phyloP scores from a whole-genome alignment of 495 filamentous ascomycete species.

The Penicillium dipodomyicola region DNA sequence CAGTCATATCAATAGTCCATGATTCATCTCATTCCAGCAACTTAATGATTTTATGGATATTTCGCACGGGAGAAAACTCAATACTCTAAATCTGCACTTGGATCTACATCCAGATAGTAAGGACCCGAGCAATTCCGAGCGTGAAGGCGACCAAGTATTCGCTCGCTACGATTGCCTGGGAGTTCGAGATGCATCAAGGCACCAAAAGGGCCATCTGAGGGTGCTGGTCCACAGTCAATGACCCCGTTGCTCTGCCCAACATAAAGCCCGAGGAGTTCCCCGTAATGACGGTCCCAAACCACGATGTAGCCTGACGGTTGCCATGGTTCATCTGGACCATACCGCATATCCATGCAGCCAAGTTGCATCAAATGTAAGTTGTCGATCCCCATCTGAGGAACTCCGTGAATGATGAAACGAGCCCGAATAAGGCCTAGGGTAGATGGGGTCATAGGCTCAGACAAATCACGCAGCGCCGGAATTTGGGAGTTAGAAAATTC shows the following conservation, averaged over 20 bases:
- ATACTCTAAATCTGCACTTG: constrained; percentile 23
- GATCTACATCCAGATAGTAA: constrained; percentile 34
- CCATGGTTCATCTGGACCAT: constrained; percentile 21
- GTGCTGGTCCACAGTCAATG: constrained; percentile 19
- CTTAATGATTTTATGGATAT: background rate
- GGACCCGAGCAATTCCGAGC: constrained; percentile 12
- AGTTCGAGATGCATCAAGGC: constrained; percentile 20
- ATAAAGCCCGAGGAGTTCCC: constrained; percentile 31
- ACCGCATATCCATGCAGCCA: constrained; percentile 31
- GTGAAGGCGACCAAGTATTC: background rate
- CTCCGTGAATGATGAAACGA: constrained; percentile 18
- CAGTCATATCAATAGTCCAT: background rate
- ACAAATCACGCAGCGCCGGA: constrained; percentile 11
- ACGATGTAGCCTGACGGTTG: constrained; percentile 38
- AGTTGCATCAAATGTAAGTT: constrained; percentile 38
- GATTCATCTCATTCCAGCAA: background rate
- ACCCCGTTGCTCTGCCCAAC: constrained; percentile 23
- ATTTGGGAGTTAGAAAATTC: constrained; percentile 24
- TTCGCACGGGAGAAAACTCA: constrained; percentile 6
- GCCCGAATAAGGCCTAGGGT: constrained; percentile 36
- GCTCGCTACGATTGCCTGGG: constrained; percentile 6
- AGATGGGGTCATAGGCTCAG: constrained; percentile 16
- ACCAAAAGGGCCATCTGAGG: constrained; percentile 21
- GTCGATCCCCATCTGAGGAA: constrained; percentile 14
- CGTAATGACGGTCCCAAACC: constrained; percentile 37